A percentile compares a stretch with the other conserved stretches of the same genome.
Conservation (phyloP, 441 rosid genomes). For the Dalechampia spathulata region DNA sequence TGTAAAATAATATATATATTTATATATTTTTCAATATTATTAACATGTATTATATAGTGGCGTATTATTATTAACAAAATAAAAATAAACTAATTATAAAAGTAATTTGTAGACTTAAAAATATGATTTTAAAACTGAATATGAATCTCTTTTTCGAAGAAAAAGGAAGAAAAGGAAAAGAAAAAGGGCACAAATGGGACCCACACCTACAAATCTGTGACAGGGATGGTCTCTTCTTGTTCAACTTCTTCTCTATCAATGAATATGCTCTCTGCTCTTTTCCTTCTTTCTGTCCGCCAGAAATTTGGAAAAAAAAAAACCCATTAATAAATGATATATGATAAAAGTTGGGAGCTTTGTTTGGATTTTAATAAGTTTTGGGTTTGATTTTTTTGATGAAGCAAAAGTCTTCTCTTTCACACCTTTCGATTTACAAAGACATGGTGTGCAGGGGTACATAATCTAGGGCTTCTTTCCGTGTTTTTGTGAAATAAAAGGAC, state of each 20-base stretch:
- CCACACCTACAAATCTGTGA: conserved; percentile 60
- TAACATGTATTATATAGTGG: too few relatives aligned
- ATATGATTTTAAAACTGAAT: too few relatives aligned
- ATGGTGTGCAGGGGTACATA: conserved; percentile 38
- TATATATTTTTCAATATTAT: too few relatives aligned
- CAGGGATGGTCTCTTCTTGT: conserved; percentile 35
- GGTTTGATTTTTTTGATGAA: conserved; percentile 37
- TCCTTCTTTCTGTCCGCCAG: too few relatives aligned
- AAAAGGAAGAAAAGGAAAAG: too few relatives aligned
- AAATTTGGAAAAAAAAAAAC: neutral
- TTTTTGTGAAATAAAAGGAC: too few relatives aligned
- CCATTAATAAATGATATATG: neutral
- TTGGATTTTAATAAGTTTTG: conserved; percentile 35
- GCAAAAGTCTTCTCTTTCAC: conserved; percentile 60
- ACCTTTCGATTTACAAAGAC: conserved; percentile 44
- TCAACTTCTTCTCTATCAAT: conserved; percentile 11
- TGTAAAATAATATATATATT: too few relatives aligned
- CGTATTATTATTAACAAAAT: too few relatives aligned
- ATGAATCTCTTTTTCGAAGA: too few relatives aligned
- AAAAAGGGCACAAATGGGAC: conserved; percentile 29
- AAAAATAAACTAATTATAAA: too few relatives aligned
- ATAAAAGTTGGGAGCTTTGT: conserved; percentile 28
- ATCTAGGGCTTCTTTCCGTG: conserved; percentile 51
- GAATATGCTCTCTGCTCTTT: conserved; percentile 10
- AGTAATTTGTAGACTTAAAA: too few relatives aligned